Evolutionary conservation across 768 basidiomycete species (phyloP).

Genomic region (Rhodosporidiobolus odoratus): DNA sequence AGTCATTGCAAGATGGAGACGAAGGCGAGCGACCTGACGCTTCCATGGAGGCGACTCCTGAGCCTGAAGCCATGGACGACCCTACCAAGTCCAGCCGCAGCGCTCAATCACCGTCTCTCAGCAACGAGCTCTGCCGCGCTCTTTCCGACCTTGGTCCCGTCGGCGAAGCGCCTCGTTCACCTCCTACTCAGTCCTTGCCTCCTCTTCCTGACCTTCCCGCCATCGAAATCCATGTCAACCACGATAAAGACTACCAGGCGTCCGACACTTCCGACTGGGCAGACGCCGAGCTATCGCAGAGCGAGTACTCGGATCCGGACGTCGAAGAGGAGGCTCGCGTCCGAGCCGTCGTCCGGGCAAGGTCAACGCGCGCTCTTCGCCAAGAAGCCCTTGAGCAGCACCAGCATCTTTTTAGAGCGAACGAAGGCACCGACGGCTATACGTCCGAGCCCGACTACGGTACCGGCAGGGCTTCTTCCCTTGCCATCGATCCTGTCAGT

Average conservation of each 20-base stretch:
- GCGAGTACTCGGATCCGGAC: constrained; percentile 11
- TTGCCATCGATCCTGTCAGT: neutral
- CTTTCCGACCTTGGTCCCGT: constrained; percentile 4
- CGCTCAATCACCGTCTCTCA: neutral
- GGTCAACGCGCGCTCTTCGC: neutral
- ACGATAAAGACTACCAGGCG: neutral
- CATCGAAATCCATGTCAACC: constrained; percentile 1
- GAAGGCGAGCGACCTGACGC: neutral
- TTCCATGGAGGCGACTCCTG: neutral
- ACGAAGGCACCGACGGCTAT: neutral
- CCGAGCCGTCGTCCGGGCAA: neutral
- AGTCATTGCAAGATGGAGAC: neutral
- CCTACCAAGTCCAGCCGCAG: neutral
- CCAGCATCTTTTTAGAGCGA: neutral
- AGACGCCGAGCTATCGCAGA: constrained; percentile 10
- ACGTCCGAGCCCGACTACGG: neutral
- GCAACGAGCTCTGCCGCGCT: neutral
- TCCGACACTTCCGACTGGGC: neutral
- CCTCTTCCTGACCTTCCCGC: neutral
- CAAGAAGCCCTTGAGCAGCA: neutral
- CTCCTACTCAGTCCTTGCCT: neutral
- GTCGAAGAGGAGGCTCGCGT: constrained; percentile 3
- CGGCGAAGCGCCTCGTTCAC: neutral
- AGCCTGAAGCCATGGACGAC: neutral
- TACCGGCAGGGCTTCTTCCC: neutral